phyloP scores from a whole-genome alignment of 192 early-diverging fungal species.

The Tieghemiomyces parasiticus region DNA sequence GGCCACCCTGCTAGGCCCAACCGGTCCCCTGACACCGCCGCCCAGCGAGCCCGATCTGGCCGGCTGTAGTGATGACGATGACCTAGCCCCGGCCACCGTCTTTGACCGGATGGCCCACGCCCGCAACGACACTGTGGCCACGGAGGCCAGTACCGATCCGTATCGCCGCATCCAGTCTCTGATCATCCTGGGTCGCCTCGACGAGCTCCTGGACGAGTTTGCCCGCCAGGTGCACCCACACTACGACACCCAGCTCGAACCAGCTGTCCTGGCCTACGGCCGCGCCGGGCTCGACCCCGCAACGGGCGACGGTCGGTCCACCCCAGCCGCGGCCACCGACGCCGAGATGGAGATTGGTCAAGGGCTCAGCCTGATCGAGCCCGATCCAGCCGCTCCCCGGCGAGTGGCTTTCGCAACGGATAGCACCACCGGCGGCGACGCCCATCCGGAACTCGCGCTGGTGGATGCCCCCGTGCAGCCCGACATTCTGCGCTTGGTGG shows the following conservation, averaged over 20 bases:
- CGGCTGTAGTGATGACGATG: too few species aligned
- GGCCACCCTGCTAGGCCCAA: not conserved
- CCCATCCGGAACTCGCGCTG: too few species aligned
- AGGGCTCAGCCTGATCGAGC: not conserved
- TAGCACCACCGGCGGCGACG: too few species aligned
- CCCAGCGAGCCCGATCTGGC: not conserved
- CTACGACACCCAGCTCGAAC: not conserved
- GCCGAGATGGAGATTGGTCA: too few species aligned
- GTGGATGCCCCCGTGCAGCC: constrained; percentile 15
- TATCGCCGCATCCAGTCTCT: constrained; percentile 36
- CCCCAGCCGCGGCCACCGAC: too few species aligned
- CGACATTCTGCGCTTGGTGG: constrained; percentile 50
- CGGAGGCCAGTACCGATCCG: not conserved
- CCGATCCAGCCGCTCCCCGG: not conserved
- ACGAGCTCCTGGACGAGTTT: constrained; percentile 21
- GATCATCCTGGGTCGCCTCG: constrained; percentile 28
- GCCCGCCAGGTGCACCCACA: constrained; percentile 13
- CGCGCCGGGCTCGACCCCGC: not conserved
- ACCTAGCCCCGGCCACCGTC: not conserved
- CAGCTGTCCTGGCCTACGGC: not conserved
- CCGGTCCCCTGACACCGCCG: not conserved
- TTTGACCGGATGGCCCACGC: not conserved
- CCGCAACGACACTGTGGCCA: not conserved
- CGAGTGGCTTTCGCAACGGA: too few species aligned
- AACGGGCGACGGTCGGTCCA: too few species aligned